These are phyloP conservation scores for Musa balbisiana DNA, from an alignment of 202 grass and related monocot species.

Conservation along the genomic window DNA sequence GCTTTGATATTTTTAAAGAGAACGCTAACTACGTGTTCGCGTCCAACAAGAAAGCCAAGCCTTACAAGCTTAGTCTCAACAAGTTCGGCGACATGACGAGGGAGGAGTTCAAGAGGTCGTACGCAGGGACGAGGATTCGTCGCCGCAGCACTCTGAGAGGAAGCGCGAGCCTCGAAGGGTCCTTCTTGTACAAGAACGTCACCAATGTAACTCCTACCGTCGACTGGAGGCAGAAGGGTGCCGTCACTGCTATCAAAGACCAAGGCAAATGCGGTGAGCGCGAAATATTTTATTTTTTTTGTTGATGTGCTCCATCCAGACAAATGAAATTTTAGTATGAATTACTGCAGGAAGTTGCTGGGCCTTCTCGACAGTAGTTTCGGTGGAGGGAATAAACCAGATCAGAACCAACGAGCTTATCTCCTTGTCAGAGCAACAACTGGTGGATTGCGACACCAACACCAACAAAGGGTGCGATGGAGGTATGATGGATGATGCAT, in stretches of 20 bases:
- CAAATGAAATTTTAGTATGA: not conserved
- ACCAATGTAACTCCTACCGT: not conserved
- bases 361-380: no score
- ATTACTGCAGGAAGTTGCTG: no score
- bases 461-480: no score
- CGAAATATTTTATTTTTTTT: not conserved
- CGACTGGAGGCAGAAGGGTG: conserved; percentile 16
- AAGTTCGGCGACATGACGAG: conserved; percentile 12
- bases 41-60: conserved; percentile 8
- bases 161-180: no score
- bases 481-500: no score
- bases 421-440: no score
- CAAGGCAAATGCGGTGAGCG: conserved; percentile 16
- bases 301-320: not conserved
- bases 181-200: conserved; percentile 5
- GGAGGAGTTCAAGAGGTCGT: conserved; percentile 9
- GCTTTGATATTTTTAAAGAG: not conserved
- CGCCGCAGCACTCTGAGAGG: not conserved
- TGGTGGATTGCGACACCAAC: no score
- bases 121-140: not conserved
- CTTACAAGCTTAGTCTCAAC: conserved; percentile 12
- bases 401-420: no score
- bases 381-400: no score
- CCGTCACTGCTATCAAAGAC: conserved; percentile 5
- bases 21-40: conserved; percentile 5